Conservation (phyloP, 495 filamentous ascomycete genomes). For the Opeltia flavorubescens region DNA sequence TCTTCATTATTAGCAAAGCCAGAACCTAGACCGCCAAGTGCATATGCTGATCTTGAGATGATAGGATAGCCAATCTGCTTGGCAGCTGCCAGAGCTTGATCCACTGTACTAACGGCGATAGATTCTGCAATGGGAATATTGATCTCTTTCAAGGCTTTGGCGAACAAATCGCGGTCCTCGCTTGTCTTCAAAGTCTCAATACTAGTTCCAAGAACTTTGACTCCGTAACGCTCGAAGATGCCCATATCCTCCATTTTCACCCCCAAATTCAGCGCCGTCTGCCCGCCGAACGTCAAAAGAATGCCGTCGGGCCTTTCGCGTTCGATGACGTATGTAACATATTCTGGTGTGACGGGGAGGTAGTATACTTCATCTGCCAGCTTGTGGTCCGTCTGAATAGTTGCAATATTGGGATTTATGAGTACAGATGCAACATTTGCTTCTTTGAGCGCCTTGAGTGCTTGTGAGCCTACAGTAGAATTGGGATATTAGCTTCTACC, state of each 20-base stretch:
- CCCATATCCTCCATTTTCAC: slow-evolving; percentile 96
- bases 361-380: slow-evolving; percentile 97
- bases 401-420: slow-evolving; percentile 98
- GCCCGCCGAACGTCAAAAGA: slow-evolving; percentile 89
- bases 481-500: slow-evolving; percentile 22
- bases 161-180: slow-evolving; percentile 91
- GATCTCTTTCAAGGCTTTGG: slow-evolving; percentile 84
- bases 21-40: slow-evolving; percentile 86
- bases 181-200: slow-evolving; percentile 86
- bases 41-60: slow-evolving; percentile 92
- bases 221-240: slow-evolving; percentile 85
- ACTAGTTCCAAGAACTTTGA: slow-evolving; percentile 88
- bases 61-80: slow-evolving; percentile 85
- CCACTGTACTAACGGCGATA: slow-evolving; percentile 76
- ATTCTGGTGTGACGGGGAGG: slow-evolving; percentile 90
- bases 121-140: slow-evolving; percentile 94
- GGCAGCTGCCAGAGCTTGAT: slow-evolving; percentile 80
- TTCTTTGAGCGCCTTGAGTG: slow-evolving; percentile 93
- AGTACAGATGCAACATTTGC: slow-evolving; percentile 87
- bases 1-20: slow-evolving; percentile 93
- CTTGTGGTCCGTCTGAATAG: slow-evolving; percentile 96
- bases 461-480: slow-evolving; percentile 68
- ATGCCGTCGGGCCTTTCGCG: slow-evolving; percentile 89
- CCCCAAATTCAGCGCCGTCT: slow-evolving; percentile 90
- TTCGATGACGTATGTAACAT: slow-evolving; percentile 91